Evolutionary conservation across 495 filamentous ascomycete genomes (phyloP).

Genomic region (Neurospora sp.): DNA sequence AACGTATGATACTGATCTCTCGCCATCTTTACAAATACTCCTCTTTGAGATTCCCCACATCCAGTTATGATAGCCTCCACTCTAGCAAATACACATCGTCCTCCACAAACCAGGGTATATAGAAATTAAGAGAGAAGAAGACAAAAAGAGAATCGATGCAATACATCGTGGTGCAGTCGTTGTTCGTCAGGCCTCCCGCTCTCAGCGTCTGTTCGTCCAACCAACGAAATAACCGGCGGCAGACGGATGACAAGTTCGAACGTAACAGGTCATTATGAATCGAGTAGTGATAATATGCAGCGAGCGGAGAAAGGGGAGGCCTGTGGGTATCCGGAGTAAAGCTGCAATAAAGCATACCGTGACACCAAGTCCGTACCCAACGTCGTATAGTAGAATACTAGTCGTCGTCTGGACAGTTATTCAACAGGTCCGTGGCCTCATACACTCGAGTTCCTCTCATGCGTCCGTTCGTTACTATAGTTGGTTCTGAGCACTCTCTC

Average conservation of each 20-base stretch:
- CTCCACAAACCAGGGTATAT: background rate
- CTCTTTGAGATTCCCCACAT: background rate
- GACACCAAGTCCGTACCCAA: conserved; percentile 32
- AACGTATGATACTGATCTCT: background rate
- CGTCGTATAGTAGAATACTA: conserved; percentile 20
- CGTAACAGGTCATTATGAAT: background rate
- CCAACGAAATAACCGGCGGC: background rate
- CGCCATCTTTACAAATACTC: background rate
- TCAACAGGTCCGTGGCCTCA: conserved; percentile 15
- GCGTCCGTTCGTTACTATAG: conserved; percentile 12
- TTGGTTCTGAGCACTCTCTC: conserved; percentile 34
- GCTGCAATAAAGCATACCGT: conserved; percentile 12
- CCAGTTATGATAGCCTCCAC: background rate
- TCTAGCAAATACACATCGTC: background rate
- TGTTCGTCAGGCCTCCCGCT: background rate
- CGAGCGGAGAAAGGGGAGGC: background rate
- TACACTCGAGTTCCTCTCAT: conserved; percentile 17
- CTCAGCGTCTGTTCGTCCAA: background rate
- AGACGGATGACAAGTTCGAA: background rate
- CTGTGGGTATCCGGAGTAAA: conserved; percentile 4
- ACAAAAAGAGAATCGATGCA: background rate
- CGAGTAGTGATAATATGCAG: background rate
- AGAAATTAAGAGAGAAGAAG: background rate
- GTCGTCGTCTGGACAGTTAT: conserved; percentile 25
- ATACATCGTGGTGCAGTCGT: background rate